Evolutionary conservation across 2,329 filamentous ascomycete species (phyloP).

Genomic region (Arthrobotrys musiformis): DNA sequence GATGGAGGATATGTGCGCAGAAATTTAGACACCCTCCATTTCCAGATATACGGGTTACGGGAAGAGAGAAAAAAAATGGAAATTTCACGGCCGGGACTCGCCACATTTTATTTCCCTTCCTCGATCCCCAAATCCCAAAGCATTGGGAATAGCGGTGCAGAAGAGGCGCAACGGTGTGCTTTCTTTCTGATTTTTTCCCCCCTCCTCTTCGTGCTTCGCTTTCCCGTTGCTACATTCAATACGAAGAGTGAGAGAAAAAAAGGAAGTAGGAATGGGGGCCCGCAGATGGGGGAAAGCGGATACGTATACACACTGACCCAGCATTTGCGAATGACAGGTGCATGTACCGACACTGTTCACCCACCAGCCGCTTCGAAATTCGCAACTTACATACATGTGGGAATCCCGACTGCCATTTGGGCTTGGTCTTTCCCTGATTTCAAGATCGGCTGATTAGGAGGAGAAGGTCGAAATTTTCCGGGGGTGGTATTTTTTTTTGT

Average conservation of each 20-base stretch:
- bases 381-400: conserved; percentile 4
- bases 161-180: neutral
- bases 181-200: neutral
- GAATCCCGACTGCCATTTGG: conserved; percentile 18
- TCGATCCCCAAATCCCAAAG: conserved; percentile 10
- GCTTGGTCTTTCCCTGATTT: conserved; percentile 23
- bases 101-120: neutral
- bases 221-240: conserved; percentile 2
- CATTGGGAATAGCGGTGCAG: conserved; percentile 1
- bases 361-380: neutral
- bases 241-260: conserved; percentile 4
- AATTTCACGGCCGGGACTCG: too few species aligned
- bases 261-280: neutral
- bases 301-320: neutral
- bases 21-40: conserved; percentile 20
- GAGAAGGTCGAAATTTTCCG: conserved; percentile 30
- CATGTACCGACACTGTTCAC: conserved; percentile 11
- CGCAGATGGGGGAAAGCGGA: neutral
- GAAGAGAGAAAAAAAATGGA: neutral
- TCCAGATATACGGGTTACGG: conserved; percentile 22
- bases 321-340: neutral
- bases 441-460: conserved; percentile 28
- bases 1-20: neutral
- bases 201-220: neutral
- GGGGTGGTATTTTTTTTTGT: too few species aligned